Conservation (phyloP, 495 filamentous ascomycete species). For the Xylaria sp. region DNA sequence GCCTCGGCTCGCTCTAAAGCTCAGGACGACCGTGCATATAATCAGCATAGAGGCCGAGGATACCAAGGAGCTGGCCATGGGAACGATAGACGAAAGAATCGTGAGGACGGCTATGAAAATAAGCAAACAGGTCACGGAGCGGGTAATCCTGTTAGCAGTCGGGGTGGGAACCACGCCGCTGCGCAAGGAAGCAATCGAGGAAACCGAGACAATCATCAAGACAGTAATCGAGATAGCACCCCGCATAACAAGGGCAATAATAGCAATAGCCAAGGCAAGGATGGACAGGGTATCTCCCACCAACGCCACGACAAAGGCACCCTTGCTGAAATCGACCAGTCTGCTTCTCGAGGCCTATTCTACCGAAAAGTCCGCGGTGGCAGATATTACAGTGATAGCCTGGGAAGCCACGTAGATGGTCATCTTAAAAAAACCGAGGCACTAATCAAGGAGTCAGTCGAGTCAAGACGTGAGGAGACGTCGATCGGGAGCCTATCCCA, state of each 20-base stretch:
- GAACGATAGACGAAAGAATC: background rate
- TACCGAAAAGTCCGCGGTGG: background rate
- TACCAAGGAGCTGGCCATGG: background rate
- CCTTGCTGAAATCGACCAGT: background rate
- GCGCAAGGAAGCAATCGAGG: background rate
- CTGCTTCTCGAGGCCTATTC: background rate
- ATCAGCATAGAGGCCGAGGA: background rate
- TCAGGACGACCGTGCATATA: background rate
- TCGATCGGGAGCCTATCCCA: slow-evolving; percentile 22
- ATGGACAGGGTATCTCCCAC: background rate
- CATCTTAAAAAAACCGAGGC: background rate
- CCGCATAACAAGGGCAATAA: background rate
- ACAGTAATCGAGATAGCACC: background rate
- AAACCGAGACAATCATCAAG: background rate
- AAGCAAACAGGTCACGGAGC: background rate
- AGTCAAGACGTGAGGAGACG: background rate
- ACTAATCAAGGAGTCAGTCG: background rate
- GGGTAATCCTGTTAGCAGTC: background rate
- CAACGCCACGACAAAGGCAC: background rate
- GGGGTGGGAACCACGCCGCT: background rate
- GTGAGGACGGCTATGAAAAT: background rate
- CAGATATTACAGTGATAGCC: background rate
- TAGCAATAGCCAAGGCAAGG: background rate
- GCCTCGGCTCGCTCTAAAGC: background rate
- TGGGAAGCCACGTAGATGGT: background rate